Base-by-base conservation (phyloP, 352 stramenopile species). In the Phytophthora vignae region DNA sequence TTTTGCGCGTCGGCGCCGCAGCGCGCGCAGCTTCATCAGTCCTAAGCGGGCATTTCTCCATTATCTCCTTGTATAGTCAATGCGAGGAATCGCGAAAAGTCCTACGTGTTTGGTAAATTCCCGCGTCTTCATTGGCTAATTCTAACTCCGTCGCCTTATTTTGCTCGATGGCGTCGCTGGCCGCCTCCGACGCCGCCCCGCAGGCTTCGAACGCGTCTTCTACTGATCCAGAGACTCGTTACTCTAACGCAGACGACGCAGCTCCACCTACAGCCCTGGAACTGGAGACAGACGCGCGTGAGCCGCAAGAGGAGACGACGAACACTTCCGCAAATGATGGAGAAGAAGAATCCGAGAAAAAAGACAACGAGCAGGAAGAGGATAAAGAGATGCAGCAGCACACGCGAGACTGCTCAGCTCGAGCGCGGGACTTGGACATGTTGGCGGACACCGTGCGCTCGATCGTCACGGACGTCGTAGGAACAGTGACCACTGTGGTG, bases 381-480 rank as follows among this genome's bases (percentile, higher is more conserved):
- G 60, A 44, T 1, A 36, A 49, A 11, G 25, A 67, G 60, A 29
- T 5, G 36, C 36, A 42, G 36, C 36, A 42, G 14, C 36, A 15
- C 15, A 12, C 14, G 14, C 55, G 6, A 44, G 55, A 57, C 15
- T 14, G 61, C 11, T 22, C 55, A 42, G 58, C 64, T 4, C 60
- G 78, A 4, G 71, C 81, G 27, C 73, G 67, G 9, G 76, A 91
- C 42, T 74, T 90, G 40, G 81, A 85, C 59, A 85, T 91, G 78
- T 62, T 91, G 7, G 84, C 84, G 2, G 81, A 90, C 57, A 91
- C 84, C 1, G 82, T 91, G 48, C 77, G 80, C 2, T 77, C 81
- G 9, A 88, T 90, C 50, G 82, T 84, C 21, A 79, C 66, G 2
- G 65, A 75, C 22, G 78, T 79, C 11, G 69, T 73, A 36, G 66